Evolutionary conservation across 306 rosid species (phyloP), one percentile per base, ranked within the genome.

Genomic region (Dryas octopetala): DNA sequence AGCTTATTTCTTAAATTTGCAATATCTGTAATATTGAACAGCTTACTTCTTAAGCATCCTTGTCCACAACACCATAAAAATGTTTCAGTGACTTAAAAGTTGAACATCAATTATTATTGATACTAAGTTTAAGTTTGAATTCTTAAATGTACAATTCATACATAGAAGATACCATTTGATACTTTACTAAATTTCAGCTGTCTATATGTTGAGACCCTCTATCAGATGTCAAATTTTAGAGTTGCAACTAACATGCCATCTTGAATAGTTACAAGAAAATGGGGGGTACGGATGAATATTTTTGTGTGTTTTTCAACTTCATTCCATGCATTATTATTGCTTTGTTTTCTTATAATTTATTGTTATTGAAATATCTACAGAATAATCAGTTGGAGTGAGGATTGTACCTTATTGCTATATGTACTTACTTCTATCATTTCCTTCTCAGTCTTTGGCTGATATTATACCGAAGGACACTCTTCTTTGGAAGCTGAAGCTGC

Each of bases 401-500:
- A 64, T 68, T 67, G 45, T 65, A 51, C 40, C 48, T 19, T 66
- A 51, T 62, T 67, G 55, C 38, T 7, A 66, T 67, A 19, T 71
- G 73, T 46, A 19, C 71, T 71, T 65, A 2, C 74, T 78, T 23
- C 41, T 32, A 55, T 54, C 64, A 54, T 80, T 84, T 52, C 68
- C 7, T 50, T 84, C 43, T 66, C 87, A 95, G 99, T 90, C 81
- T 49, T 66, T 95, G 71, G 81, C 85, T 62, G 74, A 86, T 78
- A 86, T 95, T 83, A 69, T 95, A 78, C 97, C 99, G 2, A 92
- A 72, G 79, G 89, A 85, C 41, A 83, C 92, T 66, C 93, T 95
- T 90, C 86, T 89, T 45, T 95, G 99, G 99, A 96, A 92, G 88
- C 85, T 92, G 84, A 86, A 92, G 88, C 92, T 96, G 86, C 89